These are phyloP conservation scores for Protomyces lactucae-debilis DNA, from an alignment of 1,139 yeast species.

Conservation along the genomic window DNA sequence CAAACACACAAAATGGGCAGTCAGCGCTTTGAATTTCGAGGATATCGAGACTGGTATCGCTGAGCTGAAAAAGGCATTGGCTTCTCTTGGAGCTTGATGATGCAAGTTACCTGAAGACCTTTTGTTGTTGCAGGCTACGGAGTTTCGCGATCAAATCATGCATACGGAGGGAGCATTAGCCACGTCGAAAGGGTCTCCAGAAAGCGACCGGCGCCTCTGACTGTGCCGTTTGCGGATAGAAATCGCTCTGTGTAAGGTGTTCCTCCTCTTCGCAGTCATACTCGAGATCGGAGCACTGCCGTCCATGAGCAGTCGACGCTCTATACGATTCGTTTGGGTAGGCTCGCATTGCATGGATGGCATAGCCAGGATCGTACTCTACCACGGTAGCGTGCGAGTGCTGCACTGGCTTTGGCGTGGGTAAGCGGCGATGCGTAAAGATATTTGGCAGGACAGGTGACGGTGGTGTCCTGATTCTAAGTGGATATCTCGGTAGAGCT, in stretches of 20 bases:
- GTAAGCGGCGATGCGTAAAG: neutral
- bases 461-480: neutral
- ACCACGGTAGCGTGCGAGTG: neutral
- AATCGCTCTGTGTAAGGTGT: neutral
- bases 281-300: neutral
- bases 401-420: neutral
- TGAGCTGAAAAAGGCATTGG: conserved; percentile 66
- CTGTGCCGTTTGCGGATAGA: neutral
- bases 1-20: conserved; percentile 83
- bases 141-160: too few species aligned
- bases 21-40: conserved; percentile 89
- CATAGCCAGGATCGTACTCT: neutral
- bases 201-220: neutral
- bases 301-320: neutral
- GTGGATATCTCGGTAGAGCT: too few species aligned
- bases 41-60: conserved; percentile 74
- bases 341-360: neutral
- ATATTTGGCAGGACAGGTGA: neutral
- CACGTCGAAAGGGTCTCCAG: neutral
- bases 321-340: neutral
- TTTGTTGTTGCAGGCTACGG: too few species aligned
- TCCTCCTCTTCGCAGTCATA: neutral
- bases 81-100: neutral
- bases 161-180: neutral
- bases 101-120: too few species aligned